Conservation (phyloP, 495 filamentous ascomycete species). For the Chaetomium fimeti region DNA sequence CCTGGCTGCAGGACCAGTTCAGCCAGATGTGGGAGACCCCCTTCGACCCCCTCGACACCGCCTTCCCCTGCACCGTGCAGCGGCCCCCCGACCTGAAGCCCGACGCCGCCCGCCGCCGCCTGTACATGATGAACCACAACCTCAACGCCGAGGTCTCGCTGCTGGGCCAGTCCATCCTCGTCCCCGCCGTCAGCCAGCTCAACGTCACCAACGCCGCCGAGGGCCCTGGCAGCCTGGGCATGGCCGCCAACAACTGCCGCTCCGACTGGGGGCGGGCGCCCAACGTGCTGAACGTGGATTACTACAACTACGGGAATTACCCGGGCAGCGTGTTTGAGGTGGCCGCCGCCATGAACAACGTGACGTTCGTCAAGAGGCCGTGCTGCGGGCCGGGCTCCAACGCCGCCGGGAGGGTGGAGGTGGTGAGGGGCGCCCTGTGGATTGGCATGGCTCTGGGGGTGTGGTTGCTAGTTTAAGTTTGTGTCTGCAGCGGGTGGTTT, state of each 20-base stretch:
- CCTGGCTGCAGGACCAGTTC: constrained; percentile 76
- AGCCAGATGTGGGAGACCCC: constrained; percentile 73
- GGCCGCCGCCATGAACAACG: constrained; percentile 79
- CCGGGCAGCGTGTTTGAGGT: constrained; percentile 87
- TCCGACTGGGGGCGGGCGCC: constrained; percentile 68
- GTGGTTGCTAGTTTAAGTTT: constrained; percentile 14
- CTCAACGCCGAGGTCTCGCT: constrained; percentile 71
- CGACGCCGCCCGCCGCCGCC: constrained; percentile 54
- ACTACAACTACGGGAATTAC: constrained; percentile 69
- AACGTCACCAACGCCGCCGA: constrained; percentile 67
- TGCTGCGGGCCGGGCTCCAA: constrained; percentile 63
- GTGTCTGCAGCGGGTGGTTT: neutral
- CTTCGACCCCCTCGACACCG: constrained; percentile 62
- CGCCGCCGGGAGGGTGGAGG: constrained; percentile 24
- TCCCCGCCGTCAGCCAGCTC: constrained; percentile 68
- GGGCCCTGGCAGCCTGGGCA: constrained; percentile 68
- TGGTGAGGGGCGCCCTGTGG: constrained; percentile 16
- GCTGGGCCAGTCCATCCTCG: constrained; percentile 59
- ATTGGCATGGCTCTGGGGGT: constrained; percentile 20
- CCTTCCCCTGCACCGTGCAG: constrained; percentile 68
- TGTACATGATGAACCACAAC: constrained; percentile 95
- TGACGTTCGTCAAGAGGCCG: constrained; percentile 66
- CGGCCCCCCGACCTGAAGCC: constrained; percentile 61
- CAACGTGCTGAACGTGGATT: constrained; percentile 87
- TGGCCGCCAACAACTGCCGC: constrained; percentile 66